Evolutionary conservation across 2,329 filamentous ascomycete genomes (phyloP), one percentile per base, ranked within the genome.

Genomic region (Phoma sp.): DNA sequence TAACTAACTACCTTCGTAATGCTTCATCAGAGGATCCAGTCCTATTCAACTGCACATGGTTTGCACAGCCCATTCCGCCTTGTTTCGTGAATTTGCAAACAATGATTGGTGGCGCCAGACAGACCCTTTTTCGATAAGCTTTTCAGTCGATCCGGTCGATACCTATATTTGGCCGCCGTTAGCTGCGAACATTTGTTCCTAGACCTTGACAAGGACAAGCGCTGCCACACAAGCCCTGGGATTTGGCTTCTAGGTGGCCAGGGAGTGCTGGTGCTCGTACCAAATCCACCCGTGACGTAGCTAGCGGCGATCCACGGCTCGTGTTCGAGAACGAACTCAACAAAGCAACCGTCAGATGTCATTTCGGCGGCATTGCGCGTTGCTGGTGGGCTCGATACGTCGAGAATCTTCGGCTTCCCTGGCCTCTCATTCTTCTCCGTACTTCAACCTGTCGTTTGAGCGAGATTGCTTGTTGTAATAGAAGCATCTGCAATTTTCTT

Each of bases 281-380:
- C 38, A 43, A 31, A 44, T 24, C 54, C 54, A 51, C 43, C 32
- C 22, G 50, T 60, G 57, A 60, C 57, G 57, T 60, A 51, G 49
- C 43, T 47, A 56, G 52, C 53, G 46, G 53, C 57, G 49, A 60
- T 60, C 40, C 6, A 35, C 53, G 50, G 53, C 7, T 57, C 43
- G 44, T 37, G 44, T 48, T 56, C 47, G 43, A 55, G 56, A 51
- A 53, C 49, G 19, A n/a, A 50, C 49, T 48, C 57, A 57, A 60
- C 49, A 60, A 57, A 53, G 52, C 35, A 41, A 41, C 37, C 45
- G 33, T 25, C 32, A 50, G 49, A 57, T 57, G 57, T 47, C 44
- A 53, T 60, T 31, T 48, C 41, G 44, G 49, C 48, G 27, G 49
- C 38, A 40, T 55, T 51, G 50, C 51, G 51, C 44, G 56, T 59